Evolutionary conservation across 495 filamentous ascomycete genomes (phyloP), one percentile per base, ranked within the genome.

Genomic region (Chlorociboria aeruginascens): DNA sequence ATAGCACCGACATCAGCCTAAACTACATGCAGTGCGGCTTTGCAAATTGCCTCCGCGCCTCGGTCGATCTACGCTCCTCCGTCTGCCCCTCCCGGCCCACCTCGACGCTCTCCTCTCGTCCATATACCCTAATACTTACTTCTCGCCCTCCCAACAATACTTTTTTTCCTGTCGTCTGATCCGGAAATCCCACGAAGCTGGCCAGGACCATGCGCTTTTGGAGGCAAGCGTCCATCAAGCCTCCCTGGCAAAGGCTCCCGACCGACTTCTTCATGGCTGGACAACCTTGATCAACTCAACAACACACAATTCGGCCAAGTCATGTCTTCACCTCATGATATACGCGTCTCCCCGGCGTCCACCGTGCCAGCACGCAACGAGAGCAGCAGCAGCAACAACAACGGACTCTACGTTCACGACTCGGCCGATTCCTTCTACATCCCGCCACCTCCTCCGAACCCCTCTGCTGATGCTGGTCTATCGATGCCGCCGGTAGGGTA

Each of bases 371-470:
- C 20, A 25, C 20, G 1, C 20, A 25, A 25, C n/a, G n/a, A n/a
- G n/a, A n/a, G n/a, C n/a, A n/a, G n/a, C n/a, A n/a, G n/a, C n/a
- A n/a, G n/a, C 20, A 25, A 25, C 0, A 34, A 55, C 35, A 41
- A 12, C 39, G 34, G 41, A 30, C 45, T 44, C 14, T 46, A 31
- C 37, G 43, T 55, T 17, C 55, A 57, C 32, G 55, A 58, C 16
- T 50, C 52, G 13, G 46, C 40, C 10, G 52, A 58, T 34, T 39
- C 55, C 1, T 57, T 57, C 46, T 32, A 45, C 30, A 39, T 43
- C n/a, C 47, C 61, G 1, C 72, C 71, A 33, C 72, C 73, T 10
- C 72, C 69, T 20, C 73, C 73, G 3, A 57, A 67, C 43, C 72
- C 73, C 33, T 68, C 70, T 8, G 61, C 65, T 44, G 73, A 77